phyloP scores from a whole-genome alignment of 768 basidiomycete species.

The Austroboletus festivus region DNA sequence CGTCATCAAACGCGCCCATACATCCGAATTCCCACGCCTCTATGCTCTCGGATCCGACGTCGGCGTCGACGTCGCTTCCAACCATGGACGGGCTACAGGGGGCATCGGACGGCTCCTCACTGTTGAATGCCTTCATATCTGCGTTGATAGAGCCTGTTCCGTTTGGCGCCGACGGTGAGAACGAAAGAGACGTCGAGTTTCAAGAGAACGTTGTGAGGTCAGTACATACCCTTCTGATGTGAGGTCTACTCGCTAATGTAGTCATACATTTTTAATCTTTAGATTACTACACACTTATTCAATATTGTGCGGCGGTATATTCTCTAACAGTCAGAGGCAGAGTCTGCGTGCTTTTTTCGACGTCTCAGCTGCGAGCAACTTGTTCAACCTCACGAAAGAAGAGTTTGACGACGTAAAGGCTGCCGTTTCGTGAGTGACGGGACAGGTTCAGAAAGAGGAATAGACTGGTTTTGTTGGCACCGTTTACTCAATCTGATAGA shows the following conservation, averaged over 20 bases:
- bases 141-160: slow-evolving; percentile 57
- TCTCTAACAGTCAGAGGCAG: slow-evolving; percentile 31
- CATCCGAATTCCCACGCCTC: slow-evolving; percentile 73
- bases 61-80: slow-evolving; percentile 48
- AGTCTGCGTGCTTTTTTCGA: slow-evolving; percentile 28
- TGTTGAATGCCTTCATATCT: slow-evolving; percentile 50
- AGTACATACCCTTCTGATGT: slow-evolving; percentile 11
- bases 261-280: background rate
- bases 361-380: slow-evolving; percentile 15
- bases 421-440: slow-evolving; percentile 23
- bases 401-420: slow-evolving; percentile 22
- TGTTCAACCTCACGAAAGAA: slow-evolving; percentile 29
- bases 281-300: slow-evolving; percentile 56
- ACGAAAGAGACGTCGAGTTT: slow-evolving; percentile 56
- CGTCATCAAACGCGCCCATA: slow-evolving; percentile 36
- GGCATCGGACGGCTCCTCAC: slow-evolving; percentile 30
- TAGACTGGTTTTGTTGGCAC: slow-evolving; percentile 11
- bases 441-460: slow-evolving; percentile 9
- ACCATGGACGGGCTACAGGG: slow-evolving; percentile 47
- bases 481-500: slow-evolving; percentile 15
- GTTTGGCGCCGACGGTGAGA: slow-evolving; percentile 65
- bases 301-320: slow-evolving; percentile 36
- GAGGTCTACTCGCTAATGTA: slow-evolving; percentile 1
- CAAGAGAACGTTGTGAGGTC: slow-evolving; percentile 63
- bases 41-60: slow-evolving; percentile 50